Conservation (phyloP, 1,139 yeast species). For the Lodderomyces pseudojiufengensis region DNA sequence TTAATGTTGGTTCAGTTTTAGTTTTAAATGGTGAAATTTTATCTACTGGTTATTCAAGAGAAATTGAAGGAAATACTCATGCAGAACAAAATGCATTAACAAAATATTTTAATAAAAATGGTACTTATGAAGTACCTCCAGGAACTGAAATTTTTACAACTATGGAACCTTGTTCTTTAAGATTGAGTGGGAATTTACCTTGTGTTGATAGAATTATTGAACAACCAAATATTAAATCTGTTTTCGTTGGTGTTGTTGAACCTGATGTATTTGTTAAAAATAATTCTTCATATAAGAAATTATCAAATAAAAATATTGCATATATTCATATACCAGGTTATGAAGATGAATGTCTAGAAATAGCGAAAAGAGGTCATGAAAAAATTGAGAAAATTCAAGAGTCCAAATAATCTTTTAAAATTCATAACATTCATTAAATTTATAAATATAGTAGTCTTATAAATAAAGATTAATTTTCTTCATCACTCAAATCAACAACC, state of each 20-base stretch:
- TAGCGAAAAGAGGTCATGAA: constrained; percentile 77
- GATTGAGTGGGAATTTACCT: constrained; percentile 88
- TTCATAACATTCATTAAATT: too few species aligned
- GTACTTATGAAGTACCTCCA: constrained; percentile 50
- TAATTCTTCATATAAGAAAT: constrained; percentile 58
- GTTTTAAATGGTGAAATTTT: constrained; percentile 64
- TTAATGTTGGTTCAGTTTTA: constrained; percentile 88
- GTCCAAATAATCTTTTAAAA: too few species aligned
- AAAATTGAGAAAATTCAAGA: constrained; percentile 16
- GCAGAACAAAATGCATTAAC: constrained; percentile 95
- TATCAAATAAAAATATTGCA: constrained; percentile 56
- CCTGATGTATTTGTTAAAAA: constrained; percentile 84
- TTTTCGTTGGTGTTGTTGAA: constrained; percentile 89
- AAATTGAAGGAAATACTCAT: constrained; percentile 92
- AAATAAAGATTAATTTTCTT: too few species aligned
- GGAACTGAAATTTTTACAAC: constrained; percentile 89
- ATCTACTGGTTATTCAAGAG: constrained; percentile 84
- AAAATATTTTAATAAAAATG: constrained; percentile 51
- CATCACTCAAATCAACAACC: constrained; percentile 26
- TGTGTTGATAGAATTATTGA: constrained; percentile 76
- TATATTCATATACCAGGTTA: constrained; percentile 83
- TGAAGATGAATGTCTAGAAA: constrained; percentile 64
- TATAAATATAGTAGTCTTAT: too few species aligned
- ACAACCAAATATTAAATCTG: constrained; percentile 49
- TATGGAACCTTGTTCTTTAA: constrained; percentile 94